Base-by-base conservation (phyloP, 1,139 yeast genomes). In the Candida tetrigidarum region DNA sequence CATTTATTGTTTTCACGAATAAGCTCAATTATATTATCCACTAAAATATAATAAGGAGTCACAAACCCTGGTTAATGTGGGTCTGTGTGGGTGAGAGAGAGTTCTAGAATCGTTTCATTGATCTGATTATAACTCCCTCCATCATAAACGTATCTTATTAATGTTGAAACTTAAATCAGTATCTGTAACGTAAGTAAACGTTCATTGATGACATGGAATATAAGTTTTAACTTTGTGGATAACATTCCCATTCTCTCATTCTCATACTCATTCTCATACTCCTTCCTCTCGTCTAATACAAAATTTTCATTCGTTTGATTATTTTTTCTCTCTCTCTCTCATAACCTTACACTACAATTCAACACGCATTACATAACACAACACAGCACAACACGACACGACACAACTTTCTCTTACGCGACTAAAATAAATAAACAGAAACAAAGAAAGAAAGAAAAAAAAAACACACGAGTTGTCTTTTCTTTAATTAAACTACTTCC, bases 391-490 rank as follows among this genome's bases (percentile, higher is more conserved):
- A n/a, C n/a, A n/a, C n/a, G n/a, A n/a, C n/a, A n/a, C n/a, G n/a
- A n/a, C n/a, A n/a, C n/a, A n/a, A 18, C 12, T 4, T 23, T 11
- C 20, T 7, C 14, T 14, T 10, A 30, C 35, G 8, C 22, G 14
- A 9, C 5, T 8, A 18, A 11, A n/a, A 27, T n/a, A 27, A 14
- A 6, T 12, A 10, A 12, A 18, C 22, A 6, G 15, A 15, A 5
- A 32, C 10, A 30, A 18, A 30, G 18, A 30, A 30, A 18, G 7
- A 30, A 30, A 7, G 16, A 16, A 30, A 18, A 30, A 30, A 30
- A 30, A 18, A 30, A 30, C 35, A 32, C 35, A 32, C 35, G 35
- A 32, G 35, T n/a, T n/a, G n/a, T n/a, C n/a, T n/a, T n/a, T n/a
- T n/a, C n/a, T n/a, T n/a, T n/a, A n/a, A n/a, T n/a, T n/a, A n/a